These are phyloP conservation scores for Apostasia shenzhenica DNA, from an alignment of 106 monocot species.

Conservation along the genomic window DNA sequence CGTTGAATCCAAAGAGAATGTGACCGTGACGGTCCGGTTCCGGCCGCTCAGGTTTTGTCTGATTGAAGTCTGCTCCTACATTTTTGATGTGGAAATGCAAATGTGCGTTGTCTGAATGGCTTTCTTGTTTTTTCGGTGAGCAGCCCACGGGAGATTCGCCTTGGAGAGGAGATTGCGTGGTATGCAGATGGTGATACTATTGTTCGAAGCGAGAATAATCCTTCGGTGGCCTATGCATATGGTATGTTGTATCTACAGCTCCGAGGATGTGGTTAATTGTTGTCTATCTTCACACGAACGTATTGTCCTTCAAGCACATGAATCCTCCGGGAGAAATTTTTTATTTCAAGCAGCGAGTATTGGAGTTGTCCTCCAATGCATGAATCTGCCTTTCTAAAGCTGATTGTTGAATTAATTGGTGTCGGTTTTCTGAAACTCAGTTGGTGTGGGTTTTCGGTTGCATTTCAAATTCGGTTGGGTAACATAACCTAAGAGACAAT, in stretches of 20 bases:
- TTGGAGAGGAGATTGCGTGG: slow-evolving; percentile 97
- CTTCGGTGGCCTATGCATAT: slow-evolving; percentile 78
- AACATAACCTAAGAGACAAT: no score
- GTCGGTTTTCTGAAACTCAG: no score
- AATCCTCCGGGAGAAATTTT: background rate
- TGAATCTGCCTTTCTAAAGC: no score
- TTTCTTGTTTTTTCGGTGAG: slow-evolving; percentile 8
- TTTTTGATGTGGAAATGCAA: background rate
- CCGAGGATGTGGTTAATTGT: background rate
- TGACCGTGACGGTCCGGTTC: slow-evolving; percentile 92
- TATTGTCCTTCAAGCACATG: background rate
- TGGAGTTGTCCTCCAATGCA: no score
- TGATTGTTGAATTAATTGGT: no score
- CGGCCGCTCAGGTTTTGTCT: slow-evolving; percentile 80
- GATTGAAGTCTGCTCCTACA: background rate
- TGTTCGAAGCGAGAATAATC: slow-evolving; percentile 68
- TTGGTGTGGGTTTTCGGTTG: no score
- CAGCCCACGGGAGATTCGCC: slow-evolving; percentile 85
- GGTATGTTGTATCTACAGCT: slow-evolving; percentile 41
- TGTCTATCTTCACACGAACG: background rate
- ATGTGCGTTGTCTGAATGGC: background rate
- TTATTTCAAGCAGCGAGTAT: no score
- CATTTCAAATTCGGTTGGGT: no score
- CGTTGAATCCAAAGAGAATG: slow-evolving; percentile 71
- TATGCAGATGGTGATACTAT: slow-evolving; percentile 90